These are phyloP conservation scores for Pezicula carpinea DNA, from an alignment of 2,329 filamentous ascomycete genomes.

Conservation along the genomic window DNA sequence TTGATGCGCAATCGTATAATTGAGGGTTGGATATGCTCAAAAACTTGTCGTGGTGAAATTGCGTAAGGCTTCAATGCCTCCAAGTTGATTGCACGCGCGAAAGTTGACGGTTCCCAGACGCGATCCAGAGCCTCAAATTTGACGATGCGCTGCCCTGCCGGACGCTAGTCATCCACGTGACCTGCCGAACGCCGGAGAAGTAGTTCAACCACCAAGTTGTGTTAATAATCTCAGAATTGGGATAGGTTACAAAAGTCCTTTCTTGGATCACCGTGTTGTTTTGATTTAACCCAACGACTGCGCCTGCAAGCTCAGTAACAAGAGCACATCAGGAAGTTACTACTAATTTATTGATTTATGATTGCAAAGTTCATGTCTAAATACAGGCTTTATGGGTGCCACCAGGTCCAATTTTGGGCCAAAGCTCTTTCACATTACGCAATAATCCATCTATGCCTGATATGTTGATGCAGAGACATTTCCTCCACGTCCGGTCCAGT, in stretches of 20 bases:
- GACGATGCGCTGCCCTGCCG: background rate
- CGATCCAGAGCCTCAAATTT: background rate
- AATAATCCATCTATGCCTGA: slow-evolving; percentile 63
- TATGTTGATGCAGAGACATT: slow-evolving; percentile 97
- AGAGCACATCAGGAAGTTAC: slow-evolving; percentile 2
- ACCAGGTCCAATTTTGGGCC: background rate
- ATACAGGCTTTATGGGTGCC: slow-evolving; percentile 8
- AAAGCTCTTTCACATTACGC: slow-evolving; percentile 1
- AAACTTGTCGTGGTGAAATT: background rate
- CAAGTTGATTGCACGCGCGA: background rate
- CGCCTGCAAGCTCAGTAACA: too few relatives aligned
- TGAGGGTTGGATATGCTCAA: background rate
- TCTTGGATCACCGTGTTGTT: too few relatives aligned
- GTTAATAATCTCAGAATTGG: too few relatives aligned
- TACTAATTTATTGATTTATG: slow-evolving; percentile 7
- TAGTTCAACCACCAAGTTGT: too few relatives aligned
- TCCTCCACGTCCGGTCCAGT: slow-evolving; percentile 98
- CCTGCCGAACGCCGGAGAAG: too few relatives aligned
- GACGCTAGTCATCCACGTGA: background rate
- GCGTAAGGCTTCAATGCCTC: background rate
- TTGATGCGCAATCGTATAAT: background rate
- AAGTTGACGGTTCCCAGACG: background rate
- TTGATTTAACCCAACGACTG: too few relatives aligned
- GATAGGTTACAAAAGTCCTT: too few relatives aligned
- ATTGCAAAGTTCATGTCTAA: slow-evolving; percentile 8